Evolutionary conservation across 2,329 filamentous ascomycete genomes (phyloP), one percentile per base, ranked within the genome.

Genomic region (Neoascochyta sp.): DNA sequence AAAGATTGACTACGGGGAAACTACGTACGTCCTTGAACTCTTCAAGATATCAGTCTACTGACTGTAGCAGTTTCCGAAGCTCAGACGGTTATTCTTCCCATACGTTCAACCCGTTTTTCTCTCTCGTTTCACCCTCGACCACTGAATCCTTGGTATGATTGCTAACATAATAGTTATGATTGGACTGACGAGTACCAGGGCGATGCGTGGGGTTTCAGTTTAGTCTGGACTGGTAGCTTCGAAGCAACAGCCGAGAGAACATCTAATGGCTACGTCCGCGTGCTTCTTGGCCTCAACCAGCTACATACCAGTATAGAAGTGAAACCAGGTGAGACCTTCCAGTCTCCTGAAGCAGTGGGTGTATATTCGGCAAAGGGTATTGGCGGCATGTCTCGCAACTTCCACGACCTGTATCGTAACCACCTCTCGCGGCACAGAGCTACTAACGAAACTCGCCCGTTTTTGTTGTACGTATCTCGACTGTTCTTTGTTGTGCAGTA

Each of bases 221-320:
- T 82, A 2, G 65, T 83, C 11, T 83, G 81, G 54, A 76, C 76
- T 0, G 79, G 79, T 2, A 81, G 76, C 1, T 81, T 81, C 43
- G 64, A 69, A 1, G 74, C 73, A 0, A 70, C 76, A n/a, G 70
- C 80, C 1, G 78, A 82, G 45, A 76, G 75, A 31, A 72, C 73
- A 36, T 78, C 78, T 0, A 76, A 80, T 21, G 78, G 78, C 0
- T 67, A 77, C 34, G 76, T 77, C 0, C 73, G 79, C 3, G 75
- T 76, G 2, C 55, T 78, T 9, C 59, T 82, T 2, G 79, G 79
- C 6, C 62, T 82, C 28, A 81, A 82, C 43, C 72, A 76, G 0
- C 56, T 71, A 6, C 78, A 82, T 32, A 65, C 80, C 0, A 80
- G 75, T 0, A 79, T 79, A 67, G 62, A 66, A 0, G 59, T 83